Percentiles rank a stretch among this genome's conserved stretches.
phyloP scores from a whole-genome alignment of 768 basidiomycete species.

The Phlebiopsis gigantea region DNA sequence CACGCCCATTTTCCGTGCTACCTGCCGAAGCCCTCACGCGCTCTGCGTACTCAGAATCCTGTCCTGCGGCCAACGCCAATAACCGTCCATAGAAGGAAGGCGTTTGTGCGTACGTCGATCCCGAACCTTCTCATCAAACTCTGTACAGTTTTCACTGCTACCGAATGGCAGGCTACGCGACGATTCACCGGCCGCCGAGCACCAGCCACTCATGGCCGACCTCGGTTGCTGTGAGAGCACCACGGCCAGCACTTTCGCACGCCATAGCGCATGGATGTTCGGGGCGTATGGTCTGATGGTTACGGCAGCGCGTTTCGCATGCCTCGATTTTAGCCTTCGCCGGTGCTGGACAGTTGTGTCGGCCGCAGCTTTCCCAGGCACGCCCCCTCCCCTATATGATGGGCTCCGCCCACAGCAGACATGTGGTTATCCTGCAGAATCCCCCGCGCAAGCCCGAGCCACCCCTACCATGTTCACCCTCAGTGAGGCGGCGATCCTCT shows the following conservation, averaged over 20 bases:
- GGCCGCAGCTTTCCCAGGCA: no score
- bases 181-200: background rate
- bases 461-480: background rate
- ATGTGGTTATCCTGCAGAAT: no score
- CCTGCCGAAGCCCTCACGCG: background rate
- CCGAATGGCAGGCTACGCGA: background rate
- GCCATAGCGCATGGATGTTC: background rate
- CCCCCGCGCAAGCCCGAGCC: background rate
- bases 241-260: background rate
- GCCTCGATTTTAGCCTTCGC: no score
- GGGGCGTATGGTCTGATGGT: background rate
- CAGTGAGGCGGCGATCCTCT: conserved; percentile 16
- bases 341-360: no score
- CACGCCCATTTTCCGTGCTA: background rate
- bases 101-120: background rate
- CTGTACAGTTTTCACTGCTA: background rate
- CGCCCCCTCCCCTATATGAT: no score
- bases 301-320: background rate
- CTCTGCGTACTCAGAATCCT: background rate
- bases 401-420: no score
- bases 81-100: background rate
- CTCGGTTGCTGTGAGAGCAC: background rate
- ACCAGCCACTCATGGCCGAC: background rate
- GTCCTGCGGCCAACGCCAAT: background rate
- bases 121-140: background rate